These are phyloP conservation scores for Magnolia kwangsiensis DNA, from an alignment of 164 flowering plant genomes.

Conservation along the genomic window DNA sequence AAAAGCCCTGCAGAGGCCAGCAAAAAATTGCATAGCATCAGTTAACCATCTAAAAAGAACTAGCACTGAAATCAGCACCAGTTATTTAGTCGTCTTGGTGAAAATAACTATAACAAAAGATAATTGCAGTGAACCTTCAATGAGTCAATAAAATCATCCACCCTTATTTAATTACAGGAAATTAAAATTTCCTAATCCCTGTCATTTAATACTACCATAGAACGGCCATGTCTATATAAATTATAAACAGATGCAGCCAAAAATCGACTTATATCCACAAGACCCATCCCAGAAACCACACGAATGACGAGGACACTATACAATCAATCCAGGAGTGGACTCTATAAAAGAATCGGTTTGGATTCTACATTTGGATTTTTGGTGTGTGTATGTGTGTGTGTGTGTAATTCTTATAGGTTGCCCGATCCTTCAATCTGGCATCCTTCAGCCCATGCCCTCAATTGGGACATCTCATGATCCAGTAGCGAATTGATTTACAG, in stretches of 20 bases:
- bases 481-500: conserved; percentile 36
- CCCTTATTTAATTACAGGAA: not conserved
- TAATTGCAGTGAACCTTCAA: too few relatives aligned
- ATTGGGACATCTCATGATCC: conserved; percentile 26
- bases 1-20: too few relatives aligned
- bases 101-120: too few relatives aligned
- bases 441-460: conserved; percentile 26
- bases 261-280: not conserved
- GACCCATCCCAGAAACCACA: conserved; percentile 2
- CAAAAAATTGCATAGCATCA: too few relatives aligned
- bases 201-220: not conserved
- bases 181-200: not conserved
- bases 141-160: not conserved
- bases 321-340: conserved; percentile 5
- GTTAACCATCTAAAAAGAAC: too few relatives aligned
- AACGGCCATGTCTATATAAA: too few relatives aligned
- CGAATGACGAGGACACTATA: conserved; percentile 4
- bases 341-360: conserved; percentile 20
- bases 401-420: not conserved
- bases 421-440: conserved; percentile 56
- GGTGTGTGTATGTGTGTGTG: not conserved
- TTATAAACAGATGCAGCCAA: not conserved
- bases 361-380: conserved; percentile 11
- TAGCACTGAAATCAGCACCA: too few relatives aligned
- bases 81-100: too few relatives aligned